These are phyloP conservation scores for Eimeria acervulina DNA, from an alignment of 169 alveolate genomes.

Conservation along the genomic window DNA sequence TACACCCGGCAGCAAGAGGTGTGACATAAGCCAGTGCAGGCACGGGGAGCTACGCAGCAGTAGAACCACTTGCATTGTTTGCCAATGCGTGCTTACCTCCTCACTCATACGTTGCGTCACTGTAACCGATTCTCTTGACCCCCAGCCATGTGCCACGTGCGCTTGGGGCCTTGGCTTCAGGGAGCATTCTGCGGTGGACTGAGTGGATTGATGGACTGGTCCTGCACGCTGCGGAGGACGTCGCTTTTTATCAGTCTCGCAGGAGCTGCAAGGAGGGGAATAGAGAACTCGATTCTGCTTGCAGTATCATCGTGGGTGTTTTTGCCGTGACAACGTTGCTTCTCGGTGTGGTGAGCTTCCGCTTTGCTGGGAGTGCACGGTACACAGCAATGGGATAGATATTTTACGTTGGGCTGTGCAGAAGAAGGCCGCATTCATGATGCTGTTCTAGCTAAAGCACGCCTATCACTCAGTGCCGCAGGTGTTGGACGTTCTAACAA, in stretches of 20 bases:
- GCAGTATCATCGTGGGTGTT: constrained; percentile 6
- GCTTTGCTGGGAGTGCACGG: background rate
- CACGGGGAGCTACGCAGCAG: background rate
- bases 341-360: constrained; percentile 40
- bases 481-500: background rate
- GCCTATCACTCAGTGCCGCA: background rate
- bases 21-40: background rate
- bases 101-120: too few relatives aligned
- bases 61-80: background rate
- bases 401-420: background rate
- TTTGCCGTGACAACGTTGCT: constrained; percentile 6
- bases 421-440: background rate
- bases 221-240: constrained; percentile 50
- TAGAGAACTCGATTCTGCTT: constrained; percentile 43
- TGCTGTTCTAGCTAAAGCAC: background rate
- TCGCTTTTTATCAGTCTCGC: constrained; percentile 33
- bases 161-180: background rate
- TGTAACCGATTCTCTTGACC: background rate
- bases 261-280: constrained; percentile 37
- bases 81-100: too few relatives aligned
- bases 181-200: constrained; percentile 68
- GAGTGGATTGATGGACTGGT: constrained; percentile 73
- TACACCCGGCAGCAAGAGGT: background rate
- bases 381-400: too few relatives aligned
- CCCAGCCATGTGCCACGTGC: background rate